A percentile compares a stretch with the other conserved stretches of the same genome.
Conservation (phyloP, 2,329 filamentous ascomycete species). For the Acarospora socialis region DNA sequence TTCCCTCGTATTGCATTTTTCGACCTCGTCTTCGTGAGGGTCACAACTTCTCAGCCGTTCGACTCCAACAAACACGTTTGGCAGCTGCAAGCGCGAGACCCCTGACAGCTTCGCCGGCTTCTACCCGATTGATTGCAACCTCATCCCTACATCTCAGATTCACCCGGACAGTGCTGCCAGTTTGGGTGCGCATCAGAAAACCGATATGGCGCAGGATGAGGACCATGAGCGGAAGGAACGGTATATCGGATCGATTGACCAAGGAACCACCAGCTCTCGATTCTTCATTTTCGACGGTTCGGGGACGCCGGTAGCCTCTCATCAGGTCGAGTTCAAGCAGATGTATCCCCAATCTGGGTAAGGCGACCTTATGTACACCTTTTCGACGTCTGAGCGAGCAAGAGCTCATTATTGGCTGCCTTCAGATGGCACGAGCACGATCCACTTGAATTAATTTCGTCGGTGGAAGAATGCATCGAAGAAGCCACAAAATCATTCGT, state of each 20-base stretch:
- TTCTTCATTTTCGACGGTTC: slow-evolving; percentile 69
- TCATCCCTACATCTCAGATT: too few relatives aligned
- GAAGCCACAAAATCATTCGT: slow-evolving; percentile 58
- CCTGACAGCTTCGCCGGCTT: too few relatives aligned
- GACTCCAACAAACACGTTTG: too few relatives aligned
- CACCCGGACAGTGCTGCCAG: too few relatives aligned
- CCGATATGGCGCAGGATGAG: slow-evolving; percentile 31
- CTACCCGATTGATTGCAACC: too few relatives aligned
- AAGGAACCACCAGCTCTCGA: slow-evolving; percentile 67
- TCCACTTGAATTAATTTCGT: slow-evolving; percentile 58
- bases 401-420: slow-evolving; percentile 4
- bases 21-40: too few relatives aligned
- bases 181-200: slow-evolving; percentile 34
- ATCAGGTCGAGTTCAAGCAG: slow-evolving; percentile 70
- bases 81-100: too few relatives aligned
- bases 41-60: too few relatives aligned
- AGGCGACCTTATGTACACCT: slow-evolving; percentile 19
- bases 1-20: too few relatives aligned
- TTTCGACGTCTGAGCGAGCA: too few relatives aligned
- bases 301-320: slow-evolving; percentile 57
- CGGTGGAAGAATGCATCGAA: slow-evolving; percentile 68
- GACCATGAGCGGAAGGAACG: slow-evolving; percentile 34
- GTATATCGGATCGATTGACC: slow-evolving; percentile 69
- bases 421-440: slow-evolving; percentile 80
- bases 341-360: slow-evolving; percentile 72